Evolutionary conservation across 1,284 basidiomycete species (phyloP), one percentile per base, ranked within the genome.

Genomic region (Cystobasidiaceae sp.): DNA sequence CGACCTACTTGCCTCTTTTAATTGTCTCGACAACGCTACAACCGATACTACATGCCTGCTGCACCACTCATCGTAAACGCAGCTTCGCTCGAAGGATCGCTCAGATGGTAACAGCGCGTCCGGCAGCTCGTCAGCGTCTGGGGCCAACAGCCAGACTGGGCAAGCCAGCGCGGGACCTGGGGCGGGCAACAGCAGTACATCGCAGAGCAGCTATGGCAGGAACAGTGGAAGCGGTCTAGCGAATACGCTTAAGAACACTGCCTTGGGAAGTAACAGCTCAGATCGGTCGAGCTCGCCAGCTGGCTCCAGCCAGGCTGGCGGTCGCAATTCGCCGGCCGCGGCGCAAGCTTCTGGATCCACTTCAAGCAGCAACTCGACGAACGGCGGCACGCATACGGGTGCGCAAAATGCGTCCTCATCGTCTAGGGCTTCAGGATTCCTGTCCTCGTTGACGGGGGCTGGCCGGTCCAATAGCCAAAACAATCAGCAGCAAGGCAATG

Each of bases 241-340:
- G 32, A 59, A 48, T 25, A 59, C n/a, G 17, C 45, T 59, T 30
- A 59, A 59, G 45, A 59, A 39, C 21, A 49, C 56, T 44, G 56
- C 56, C 11, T 19, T 56, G 39, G 39, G 30, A 28, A n/a, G 30
- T 17, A 44, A 23, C 58, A 65, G 49, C 75, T 67, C 5, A 97
- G 82, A 51, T 92, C 83, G 60, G 88, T 86, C 0, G 88, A 87
- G 0, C 93, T 98, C 30, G 97, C 93, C 54, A 5, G 27, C 54
- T 6, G 4, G 15, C 27, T 30, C n/a, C n/a, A n/a, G n/a, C n/a
- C n/a, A n/a, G n/a, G 32, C 54, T n/a, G 54, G 39, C 21, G 54
- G 54, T 8, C 54, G 54, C 54, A 32, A 43, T 37, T 56, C 54
- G 11, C 54, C 54, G 19, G 54, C 54, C 8, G n/a, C 34, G 37